These are phyloP conservation scores for Teratosphaeria zuluensis DNA, from an alignment of 2,329 filamentous ascomycete genomes.

Conservation along the genomic window DNA sequence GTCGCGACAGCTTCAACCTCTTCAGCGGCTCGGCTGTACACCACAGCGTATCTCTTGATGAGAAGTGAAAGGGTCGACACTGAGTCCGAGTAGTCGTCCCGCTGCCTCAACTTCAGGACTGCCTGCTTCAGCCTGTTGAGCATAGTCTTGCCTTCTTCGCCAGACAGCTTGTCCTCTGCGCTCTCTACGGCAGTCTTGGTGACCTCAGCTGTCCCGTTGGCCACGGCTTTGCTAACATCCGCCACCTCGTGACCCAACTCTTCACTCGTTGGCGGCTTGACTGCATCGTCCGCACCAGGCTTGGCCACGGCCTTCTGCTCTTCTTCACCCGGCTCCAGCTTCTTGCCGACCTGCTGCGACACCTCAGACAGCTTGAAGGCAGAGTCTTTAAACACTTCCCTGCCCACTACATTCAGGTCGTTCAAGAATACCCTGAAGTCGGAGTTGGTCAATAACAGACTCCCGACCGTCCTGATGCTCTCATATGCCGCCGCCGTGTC, in stretches of 20 bases:
- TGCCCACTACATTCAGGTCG: constrained; percentile 67
- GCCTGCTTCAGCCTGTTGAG: constrained; percentile 67
- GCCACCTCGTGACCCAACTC: constrained; percentile 47
- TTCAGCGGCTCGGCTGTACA: constrained; percentile 65
- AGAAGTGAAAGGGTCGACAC: constrained; percentile 69
- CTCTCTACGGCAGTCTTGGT: constrained; percentile 56
- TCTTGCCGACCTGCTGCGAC: constrained; percentile 63
- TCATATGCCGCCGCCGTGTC: constrained; percentile 67
- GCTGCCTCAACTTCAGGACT: constrained; percentile 62
- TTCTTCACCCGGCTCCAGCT: constrained; percentile 58
- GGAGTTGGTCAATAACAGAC: constrained; percentile 76
- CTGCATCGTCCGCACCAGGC: constrained; percentile 40
- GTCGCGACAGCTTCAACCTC: constrained; percentile 57
- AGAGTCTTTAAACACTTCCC: constrained; percentile 79
- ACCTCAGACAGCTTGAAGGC: constrained; percentile 68
- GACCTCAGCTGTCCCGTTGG: constrained; percentile 36
- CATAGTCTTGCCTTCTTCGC: constrained; percentile 63
- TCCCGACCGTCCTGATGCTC: constrained; percentile 73
- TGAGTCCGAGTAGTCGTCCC: constrained; percentile 75
- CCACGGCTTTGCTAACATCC: constrained; percentile 37
- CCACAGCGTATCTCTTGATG: constrained; percentile 65
- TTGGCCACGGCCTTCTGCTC: constrained; percentile 48
- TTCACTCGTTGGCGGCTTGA: constrained; percentile 43
- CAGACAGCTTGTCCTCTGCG: constrained; percentile 60
- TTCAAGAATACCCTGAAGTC: constrained; percentile 81